phyloP scores from a whole-genome alignment of 108 stramenopile genomes.

The Nitzschia sp. region DNA sequence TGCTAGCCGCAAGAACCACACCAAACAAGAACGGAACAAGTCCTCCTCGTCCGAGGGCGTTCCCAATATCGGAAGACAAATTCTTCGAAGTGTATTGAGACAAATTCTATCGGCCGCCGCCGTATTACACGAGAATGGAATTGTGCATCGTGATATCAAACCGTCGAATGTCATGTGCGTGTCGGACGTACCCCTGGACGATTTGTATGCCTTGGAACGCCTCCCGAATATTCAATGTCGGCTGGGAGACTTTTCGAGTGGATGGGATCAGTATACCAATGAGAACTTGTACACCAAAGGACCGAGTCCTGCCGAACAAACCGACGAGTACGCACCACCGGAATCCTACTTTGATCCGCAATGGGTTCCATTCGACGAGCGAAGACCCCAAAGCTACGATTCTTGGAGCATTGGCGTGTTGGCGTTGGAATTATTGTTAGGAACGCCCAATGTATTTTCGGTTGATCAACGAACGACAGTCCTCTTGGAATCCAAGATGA shows the following conservation, averaged over 20 bases:
- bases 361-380: slow-evolving; percentile 60
- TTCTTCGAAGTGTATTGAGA: slow-evolving; percentile 53
- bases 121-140: slow-evolving; percentile 63
- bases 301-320: slow-evolving; percentile 67
- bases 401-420: slow-evolving; percentile 87
- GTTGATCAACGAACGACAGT: slow-evolving; percentile 93
- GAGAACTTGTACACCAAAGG: slow-evolving; percentile 70
- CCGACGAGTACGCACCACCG: slow-evolving; percentile 84
- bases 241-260: slow-evolving; percentile 77
- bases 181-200: slow-evolving; percentile 38
- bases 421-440: slow-evolving; percentile 88
- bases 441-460: slow-evolving; percentile 92
- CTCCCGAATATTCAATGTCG: slow-evolving; percentile 47
- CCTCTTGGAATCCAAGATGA: slow-evolving; percentile 71
- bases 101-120: slow-evolving; percentile 72
- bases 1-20: background rate
- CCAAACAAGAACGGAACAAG: slow-evolving; percentile 1
- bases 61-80: slow-evolving; percentile 28
- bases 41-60: background rate
- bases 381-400: slow-evolving; percentile 74
- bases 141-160: slow-evolving; percentile 84
- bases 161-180: slow-evolving; percentile 79
- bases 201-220: background rate
- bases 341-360: slow-evolving; percentile 57
- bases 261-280: slow-evolving; percentile 67